Evolutionary conservation across 306 rosid species (phyloP).

Genomic region (Vigna nakashimae): DNA sequence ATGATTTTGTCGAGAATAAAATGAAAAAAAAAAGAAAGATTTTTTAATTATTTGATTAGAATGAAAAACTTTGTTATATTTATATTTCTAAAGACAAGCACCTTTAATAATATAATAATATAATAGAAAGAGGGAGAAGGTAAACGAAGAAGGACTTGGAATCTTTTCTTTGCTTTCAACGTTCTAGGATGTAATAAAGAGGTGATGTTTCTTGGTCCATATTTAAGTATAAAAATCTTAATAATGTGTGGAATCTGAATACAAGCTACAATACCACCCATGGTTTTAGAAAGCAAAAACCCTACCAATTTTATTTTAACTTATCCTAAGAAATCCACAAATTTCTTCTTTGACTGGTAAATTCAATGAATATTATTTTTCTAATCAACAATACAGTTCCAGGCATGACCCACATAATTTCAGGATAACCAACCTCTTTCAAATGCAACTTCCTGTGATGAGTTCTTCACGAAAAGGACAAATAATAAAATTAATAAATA

Average conservation of each 20-base stretch:
- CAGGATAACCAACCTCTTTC: too few relatives aligned
- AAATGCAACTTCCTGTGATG: slow-evolving; percentile 20
- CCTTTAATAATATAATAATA: too few relatives aligned
- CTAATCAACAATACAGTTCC: background rate
- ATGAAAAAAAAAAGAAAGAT: too few relatives aligned
- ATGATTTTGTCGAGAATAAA: too few relatives aligned
- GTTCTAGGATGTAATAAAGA: background rate
- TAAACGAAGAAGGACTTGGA: too few relatives aligned
- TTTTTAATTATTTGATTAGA: too few relatives aligned
- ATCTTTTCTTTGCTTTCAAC: slow-evolving; percentile 6
- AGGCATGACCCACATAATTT: background rate
- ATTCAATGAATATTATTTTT: background rate
- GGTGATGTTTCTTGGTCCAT: background rate
- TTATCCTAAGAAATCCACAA: background rate
- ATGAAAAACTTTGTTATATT: too few relatives aligned
- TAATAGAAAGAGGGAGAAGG: too few relatives aligned
- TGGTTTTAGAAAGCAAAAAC: background rate
- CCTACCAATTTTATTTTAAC: background rate
- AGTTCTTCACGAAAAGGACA: slow-evolving; percentile 24
- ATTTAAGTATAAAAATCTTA: background rate
- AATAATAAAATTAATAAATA: background rate
- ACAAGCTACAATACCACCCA: slow-evolving; percentile 9
- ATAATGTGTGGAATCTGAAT: background rate
- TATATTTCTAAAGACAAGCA: too few relatives aligned
- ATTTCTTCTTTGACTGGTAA: background rate